Conservation (phyloP, 805 yeast genomes). For the Lachancea fermentati region DNA sequence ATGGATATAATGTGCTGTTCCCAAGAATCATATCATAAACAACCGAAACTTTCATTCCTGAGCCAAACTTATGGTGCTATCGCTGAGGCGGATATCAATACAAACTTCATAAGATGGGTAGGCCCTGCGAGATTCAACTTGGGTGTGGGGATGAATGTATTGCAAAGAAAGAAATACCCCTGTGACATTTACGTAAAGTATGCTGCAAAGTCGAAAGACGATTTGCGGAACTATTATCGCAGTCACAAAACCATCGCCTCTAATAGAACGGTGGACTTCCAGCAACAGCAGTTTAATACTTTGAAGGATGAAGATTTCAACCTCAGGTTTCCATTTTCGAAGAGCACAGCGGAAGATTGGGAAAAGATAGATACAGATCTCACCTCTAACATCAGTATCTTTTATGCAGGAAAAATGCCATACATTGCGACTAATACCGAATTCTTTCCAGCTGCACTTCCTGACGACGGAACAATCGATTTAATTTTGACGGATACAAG, state of each 20-base stretch:
- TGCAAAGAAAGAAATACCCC: conserved; percentile 61
- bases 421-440: conserved; percentile 73
- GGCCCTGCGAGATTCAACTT: conserved; percentile 81
- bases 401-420: conserved; percentile 93
- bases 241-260: conserved; percentile 33
- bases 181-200: conserved; percentile 75
- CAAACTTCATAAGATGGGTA: conserved; percentile 83
- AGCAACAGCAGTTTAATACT: too few relatives aligned
- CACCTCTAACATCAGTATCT: conserved; percentile 54
- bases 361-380: conserved; percentile 43
- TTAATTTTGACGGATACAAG: conserved; percentile 65
- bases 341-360: conserved; percentile 64
- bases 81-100: conserved; percentile 92
- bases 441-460: conserved; percentile 91
- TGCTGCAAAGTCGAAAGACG: conserved; percentile 47
- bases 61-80: conserved; percentile 88
- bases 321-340: conserved; percentile 34
- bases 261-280: too few relatives aligned
- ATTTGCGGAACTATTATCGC: conserved; percentile 42
- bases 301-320: conserved; percentile 39
- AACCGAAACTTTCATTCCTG: conserved; percentile 64
- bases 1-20: conserved; percentile 81
- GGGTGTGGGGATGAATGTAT: conserved; percentile 63
- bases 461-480: conserved; percentile 85
- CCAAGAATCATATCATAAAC: conserved; percentile 38